phyloP scores from a whole-genome alignment of 495 filamentous ascomycete genomes.

The Trichoderma asperelloides region DNA sequence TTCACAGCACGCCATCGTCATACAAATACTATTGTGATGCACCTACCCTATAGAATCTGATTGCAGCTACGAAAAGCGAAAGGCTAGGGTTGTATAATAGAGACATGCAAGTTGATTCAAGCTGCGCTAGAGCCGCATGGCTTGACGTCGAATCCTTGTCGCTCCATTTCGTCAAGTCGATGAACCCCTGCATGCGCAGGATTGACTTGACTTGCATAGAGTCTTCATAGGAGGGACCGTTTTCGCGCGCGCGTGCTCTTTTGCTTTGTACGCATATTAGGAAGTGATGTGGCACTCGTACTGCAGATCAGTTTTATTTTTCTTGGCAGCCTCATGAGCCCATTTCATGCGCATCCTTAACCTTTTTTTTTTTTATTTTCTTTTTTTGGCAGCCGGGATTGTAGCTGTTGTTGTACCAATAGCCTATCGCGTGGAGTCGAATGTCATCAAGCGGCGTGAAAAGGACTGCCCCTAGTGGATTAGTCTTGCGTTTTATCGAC shows the following conservation, averaged over 20 bases:
- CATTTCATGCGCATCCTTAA: too few relatives aligned
- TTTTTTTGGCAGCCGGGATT: background rate
- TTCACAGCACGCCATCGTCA: too few relatives aligned
- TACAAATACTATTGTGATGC: too few relatives aligned
- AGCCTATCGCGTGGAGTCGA: background rate
- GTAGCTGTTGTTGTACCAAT: background rate
- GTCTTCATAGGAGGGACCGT: background rate
- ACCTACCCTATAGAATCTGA: too few relatives aligned
- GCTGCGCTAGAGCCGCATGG: background rate
- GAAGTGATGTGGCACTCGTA: background rate
- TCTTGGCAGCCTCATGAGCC: background rate
- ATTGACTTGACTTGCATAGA: background rate
- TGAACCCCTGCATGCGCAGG: background rate
- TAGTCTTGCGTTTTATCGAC: background rate
- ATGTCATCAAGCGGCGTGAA: background rate
- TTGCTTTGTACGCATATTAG: background rate
- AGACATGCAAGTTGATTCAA: too few relatives aligned
- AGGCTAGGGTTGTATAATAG: too few relatives aligned
- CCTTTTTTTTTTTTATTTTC: too few relatives aligned
- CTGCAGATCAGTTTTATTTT: background rate
- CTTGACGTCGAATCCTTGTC: background rate
- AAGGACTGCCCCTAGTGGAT: background rate
- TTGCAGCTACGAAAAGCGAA: too few relatives aligned
- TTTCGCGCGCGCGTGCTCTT: background rate
- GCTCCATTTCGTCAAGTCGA: background rate